Percentiles rank a stretch among this genome's conserved stretches.
phyloP scores from a whole-genome alignment of 192 early-diverging fungal species.

The Backusella macrospora region DNA sequence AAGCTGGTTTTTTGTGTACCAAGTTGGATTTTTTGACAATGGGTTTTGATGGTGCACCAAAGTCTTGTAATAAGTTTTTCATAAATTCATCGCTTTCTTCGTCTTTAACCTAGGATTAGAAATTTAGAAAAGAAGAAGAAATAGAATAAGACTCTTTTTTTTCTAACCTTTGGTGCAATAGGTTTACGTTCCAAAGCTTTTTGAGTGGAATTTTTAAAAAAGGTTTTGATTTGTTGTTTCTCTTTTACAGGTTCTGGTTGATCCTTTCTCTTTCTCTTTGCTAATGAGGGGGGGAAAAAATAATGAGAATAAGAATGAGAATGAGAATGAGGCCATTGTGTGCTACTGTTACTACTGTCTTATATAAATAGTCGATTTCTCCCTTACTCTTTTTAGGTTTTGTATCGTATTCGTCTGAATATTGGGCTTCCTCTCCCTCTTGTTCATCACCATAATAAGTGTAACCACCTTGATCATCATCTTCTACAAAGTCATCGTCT shows the following conservation, averaged over 20 bases:
- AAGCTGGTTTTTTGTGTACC: background rate
- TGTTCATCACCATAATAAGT: slow-evolving; percentile 49
- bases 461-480: slow-evolving; percentile 72
- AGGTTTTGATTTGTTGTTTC: slow-evolving; percentile 19
- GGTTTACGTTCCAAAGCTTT: slow-evolving; percentile 2
- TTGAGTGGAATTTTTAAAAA: slow-evolving; percentile 24
- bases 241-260: background rate
- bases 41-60: slow-evolving; percentile 18
- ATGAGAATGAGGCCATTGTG: no score
- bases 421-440: slow-evolving; percentile 45
- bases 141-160: background rate
- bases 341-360: no score
- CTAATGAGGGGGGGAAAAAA: slow-evolving; percentile 11
- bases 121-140: no score
- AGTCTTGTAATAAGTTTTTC: slow-evolving; percentile 20
- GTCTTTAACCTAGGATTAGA: slow-evolving; percentile 15
- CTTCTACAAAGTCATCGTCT: slow-evolving; percentile 62
- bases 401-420: slow-evolving; percentile 54
- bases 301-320: background rate
- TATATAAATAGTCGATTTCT: background rate
- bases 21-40: slow-evolving; percentile 5
- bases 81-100: slow-evolving; percentile 40
- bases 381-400: slow-evolving; percentile 27
- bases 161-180: background rate
- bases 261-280: slow-evolving; percentile 34